Evolutionary conservation across 805 yeast species (phyloP).

Genomic region (Candida broadrunensis): DNA sequence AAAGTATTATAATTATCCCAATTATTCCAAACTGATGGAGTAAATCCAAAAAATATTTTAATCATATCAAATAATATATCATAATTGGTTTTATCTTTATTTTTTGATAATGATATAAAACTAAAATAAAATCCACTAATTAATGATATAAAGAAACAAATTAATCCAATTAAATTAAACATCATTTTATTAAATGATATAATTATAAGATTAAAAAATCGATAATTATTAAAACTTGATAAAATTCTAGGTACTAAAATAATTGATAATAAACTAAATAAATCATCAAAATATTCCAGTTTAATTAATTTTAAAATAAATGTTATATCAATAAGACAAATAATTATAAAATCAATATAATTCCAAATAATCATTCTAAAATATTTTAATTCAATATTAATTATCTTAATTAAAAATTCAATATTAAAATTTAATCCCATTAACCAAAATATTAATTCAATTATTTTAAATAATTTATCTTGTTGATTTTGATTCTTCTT

Average conservation of each 20-base stretch:
- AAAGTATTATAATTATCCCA: conserved; percentile 47
- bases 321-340: conserved; percentile 34
- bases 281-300: conserved; percentile 21
- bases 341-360: conserved; percentile 42
- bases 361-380: conserved; percentile 54
- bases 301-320: conserved; percentile 20
- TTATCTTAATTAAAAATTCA: conserved; percentile 43
- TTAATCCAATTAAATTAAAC: conserved; percentile 47
- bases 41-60: conserved; percentile 54
- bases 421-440: conserved; percentile 46
- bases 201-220: conserved; percentile 50
- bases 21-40: conserved; percentile 58
- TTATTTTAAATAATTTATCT: conserved; percentile 7
- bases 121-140: conserved; percentile 56
- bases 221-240: conserved; percentile 48
- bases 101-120: conserved; percentile 45
- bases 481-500: conserved; percentile 10
- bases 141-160: conserved; percentile 46
- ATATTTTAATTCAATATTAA: conserved; percentile 43
- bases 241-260: conserved; percentile 49
- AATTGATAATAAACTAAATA: conserved; percentile 44
- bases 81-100: conserved; percentile 35
- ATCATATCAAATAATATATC: conserved; percentile 51
- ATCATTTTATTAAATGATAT: conserved; percentile 51
- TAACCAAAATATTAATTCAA: conserved; percentile 41